Conservation (phyloP, 495 filamentous ascomycete species). For the Annulohypoxylon maeteangense region DNA sequence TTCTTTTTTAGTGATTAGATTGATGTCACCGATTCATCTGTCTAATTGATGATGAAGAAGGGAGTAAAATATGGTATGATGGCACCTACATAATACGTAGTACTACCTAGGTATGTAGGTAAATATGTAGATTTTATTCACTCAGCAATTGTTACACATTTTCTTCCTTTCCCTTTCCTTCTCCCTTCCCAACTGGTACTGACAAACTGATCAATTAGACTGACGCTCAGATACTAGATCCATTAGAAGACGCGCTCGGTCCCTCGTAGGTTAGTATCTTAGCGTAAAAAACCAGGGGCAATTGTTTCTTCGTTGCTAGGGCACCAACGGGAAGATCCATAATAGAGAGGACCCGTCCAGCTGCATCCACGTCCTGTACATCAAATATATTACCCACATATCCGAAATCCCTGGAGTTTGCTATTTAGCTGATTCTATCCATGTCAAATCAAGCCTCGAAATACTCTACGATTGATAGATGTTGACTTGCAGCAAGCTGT, state of each 20-base stretch:
- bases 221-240: constrained; percentile 12
- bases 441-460: not conserved
- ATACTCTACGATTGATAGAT: not conserved
- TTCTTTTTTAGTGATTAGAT: not conserved
- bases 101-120: not conserved
- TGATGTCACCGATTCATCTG: not conserved
- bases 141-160: not conserved
- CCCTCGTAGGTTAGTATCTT: constrained; percentile 25
- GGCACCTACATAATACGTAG: too few species aligned
- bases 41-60: too few species aligned
- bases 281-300: constrained; percentile 18
- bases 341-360: not conserved
- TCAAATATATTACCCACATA: not conserved
- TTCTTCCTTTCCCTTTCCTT: constrained; percentile 5
- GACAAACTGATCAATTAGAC: not conserved
- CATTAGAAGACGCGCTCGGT: constrained; percentile 31
- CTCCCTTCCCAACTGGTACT: not conserved
- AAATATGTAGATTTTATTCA: not conserved
- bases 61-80: too few species aligned
- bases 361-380: not conserved
- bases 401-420: not conserved
- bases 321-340: constrained; percentile 24
- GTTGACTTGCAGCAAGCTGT: not conserved
- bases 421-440: not conserved
- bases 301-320: constrained; percentile 24